Evolutionary conservation across 495 filamentous ascomycete genomes (phyloP).

Genomic region (Aspergillus ellipticus): DNA sequence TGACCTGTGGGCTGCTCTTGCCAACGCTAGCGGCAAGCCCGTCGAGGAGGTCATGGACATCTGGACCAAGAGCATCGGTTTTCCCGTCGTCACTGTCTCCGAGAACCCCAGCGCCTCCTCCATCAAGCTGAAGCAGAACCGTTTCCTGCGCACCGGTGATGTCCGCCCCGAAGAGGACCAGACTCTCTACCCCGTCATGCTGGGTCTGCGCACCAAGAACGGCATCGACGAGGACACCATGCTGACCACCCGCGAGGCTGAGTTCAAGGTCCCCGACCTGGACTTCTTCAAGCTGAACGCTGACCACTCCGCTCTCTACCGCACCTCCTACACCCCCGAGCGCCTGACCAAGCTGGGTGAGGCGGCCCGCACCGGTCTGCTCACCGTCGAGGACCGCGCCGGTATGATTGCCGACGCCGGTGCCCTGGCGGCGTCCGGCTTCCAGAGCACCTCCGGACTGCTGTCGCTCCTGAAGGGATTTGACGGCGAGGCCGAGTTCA

Average conservation of each 20-base stretch:
- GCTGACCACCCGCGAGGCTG: slow-evolving; percentile 68
- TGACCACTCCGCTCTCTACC: slow-evolving; percentile 62
- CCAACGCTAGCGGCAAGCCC: slow-evolving; percentile 85
- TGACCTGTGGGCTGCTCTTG: slow-evolving; percentile 88
- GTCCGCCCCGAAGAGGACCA: slow-evolving; percentile 68
- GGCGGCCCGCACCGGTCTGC: slow-evolving; percentile 78
- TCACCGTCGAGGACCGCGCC: slow-evolving; percentile 89
- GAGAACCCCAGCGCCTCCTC: slow-evolving; percentile 46
- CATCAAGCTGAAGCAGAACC: slow-evolving; percentile 60
- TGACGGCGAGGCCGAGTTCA: slow-evolving; percentile 76
- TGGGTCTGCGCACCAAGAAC: slow-evolving; percentile 56
- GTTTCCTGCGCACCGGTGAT: slow-evolving; percentile 64
- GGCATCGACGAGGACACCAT: slow-evolving; percentile 57
- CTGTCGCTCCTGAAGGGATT: slow-evolving; percentile 83
- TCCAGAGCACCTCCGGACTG: slow-evolving; percentile 87
- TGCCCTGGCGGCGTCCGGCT: slow-evolving; percentile 83
- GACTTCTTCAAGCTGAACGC: slow-evolving; percentile 69
- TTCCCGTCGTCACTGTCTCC: slow-evolving; percentile 59
- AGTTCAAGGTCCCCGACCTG: slow-evolving; percentile 59
- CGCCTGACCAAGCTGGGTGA: slow-evolving; percentile 61
- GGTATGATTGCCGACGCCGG: slow-evolving; percentile 96
- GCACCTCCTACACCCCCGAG: slow-evolving; percentile 59
- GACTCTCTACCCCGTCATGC: slow-evolving; percentile 63
- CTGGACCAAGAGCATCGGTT: slow-evolving; percentile 68
- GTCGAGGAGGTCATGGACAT: slow-evolving; percentile 70